A percentile compares a stretch with the other conserved stretches of the same genome.
phyloP scores from a whole-genome alignment of 208 protist species.

The Leishmania tarentolae region DNA sequence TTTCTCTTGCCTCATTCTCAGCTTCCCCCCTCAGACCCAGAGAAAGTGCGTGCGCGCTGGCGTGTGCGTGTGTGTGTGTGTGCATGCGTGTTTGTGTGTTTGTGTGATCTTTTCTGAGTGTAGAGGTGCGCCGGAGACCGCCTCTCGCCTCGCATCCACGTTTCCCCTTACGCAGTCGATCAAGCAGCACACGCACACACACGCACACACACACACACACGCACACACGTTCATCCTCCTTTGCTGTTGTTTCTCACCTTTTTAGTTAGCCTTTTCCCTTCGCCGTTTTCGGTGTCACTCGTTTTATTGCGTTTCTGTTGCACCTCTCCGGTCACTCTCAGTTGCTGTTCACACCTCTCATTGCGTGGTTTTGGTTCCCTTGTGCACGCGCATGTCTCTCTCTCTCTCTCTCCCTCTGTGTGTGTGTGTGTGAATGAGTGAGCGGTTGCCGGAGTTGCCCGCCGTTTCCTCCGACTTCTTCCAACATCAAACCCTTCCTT shows the following conservation, averaged over 20 bases:
- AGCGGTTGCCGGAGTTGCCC: not conserved
- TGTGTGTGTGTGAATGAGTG: constrained; percentile 5
- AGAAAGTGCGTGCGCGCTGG: not conserved
- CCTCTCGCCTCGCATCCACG: not conserved
- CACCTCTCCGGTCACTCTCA: not conserved
- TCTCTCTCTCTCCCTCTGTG: not conserved
- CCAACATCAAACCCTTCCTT: not conserved
- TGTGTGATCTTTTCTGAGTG: not conserved
- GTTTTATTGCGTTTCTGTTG: not conserved
- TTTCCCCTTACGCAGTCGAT: not conserved
- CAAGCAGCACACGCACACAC: not conserved
- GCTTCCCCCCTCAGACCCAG: not conserved
- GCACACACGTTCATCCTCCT: not conserved
- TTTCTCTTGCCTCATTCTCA: not conserved
- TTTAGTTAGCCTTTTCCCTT: not conserved
- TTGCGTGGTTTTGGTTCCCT: not conserved
- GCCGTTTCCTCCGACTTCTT: not conserved
- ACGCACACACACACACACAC: not conserved
- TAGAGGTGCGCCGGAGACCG: not conserved
- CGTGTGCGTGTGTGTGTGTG: not conserved
- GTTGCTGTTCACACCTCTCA: not conserved
- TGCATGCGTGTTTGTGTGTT: not conserved
- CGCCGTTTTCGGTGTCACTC: not conserved
- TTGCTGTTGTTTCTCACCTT: not conserved
- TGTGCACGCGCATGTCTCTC: not conserved